Conservation (phyloP, 2,329 filamentous ascomycete genomes). For the Neofusicoccum kwambonambiense region DNA sequence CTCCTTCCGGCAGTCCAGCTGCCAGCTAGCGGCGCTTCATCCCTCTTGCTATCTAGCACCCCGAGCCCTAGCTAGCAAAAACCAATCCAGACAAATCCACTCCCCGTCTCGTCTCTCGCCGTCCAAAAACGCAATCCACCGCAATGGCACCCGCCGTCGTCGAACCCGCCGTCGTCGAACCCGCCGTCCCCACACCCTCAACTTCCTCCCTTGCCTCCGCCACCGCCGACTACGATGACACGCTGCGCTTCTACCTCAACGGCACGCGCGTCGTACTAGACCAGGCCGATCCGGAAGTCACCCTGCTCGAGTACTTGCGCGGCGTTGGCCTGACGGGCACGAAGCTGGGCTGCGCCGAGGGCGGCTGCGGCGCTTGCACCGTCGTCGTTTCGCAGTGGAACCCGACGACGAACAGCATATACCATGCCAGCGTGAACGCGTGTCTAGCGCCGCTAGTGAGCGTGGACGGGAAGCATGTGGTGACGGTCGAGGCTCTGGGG, state of each 20-base stretch:
- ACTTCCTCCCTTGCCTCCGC: constrained; percentile 57
- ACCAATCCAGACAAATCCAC: background rate
- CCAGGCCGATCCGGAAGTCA: constrained; percentile 85
- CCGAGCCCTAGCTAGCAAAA: background rate
- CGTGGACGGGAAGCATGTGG: constrained; percentile 95
- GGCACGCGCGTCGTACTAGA: constrained; percentile 86
- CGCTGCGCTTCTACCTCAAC: constrained; percentile 89
- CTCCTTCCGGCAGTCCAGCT: background rate
- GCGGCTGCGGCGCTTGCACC: constrained; percentile 93
- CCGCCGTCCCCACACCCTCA: constrained; percentile 47
- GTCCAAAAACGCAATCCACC: background rate
- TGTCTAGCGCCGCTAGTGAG: constrained; percentile 91
- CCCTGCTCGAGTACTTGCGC: constrained; percentile 86
- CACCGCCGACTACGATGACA: constrained; percentile 79
- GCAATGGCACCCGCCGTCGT: constrained; percentile 61
- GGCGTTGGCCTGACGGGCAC: constrained; percentile 93
- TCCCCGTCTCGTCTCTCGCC: background rate
- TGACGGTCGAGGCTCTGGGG: constrained; percentile 95
- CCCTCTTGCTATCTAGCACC: background rate
- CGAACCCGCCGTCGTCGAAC: constrained; percentile 50
- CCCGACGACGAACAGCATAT: constrained; percentile 86
- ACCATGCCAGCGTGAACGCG: constrained; percentile 95
- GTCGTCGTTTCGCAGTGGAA: constrained; percentile 90
- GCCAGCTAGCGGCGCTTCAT: background rate
- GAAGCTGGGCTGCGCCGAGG: constrained; percentile 94